Conservation (phyloP, 495 filamentous ascomycete genomes). For the Friedmanniomyces endolithicus region DNA sequence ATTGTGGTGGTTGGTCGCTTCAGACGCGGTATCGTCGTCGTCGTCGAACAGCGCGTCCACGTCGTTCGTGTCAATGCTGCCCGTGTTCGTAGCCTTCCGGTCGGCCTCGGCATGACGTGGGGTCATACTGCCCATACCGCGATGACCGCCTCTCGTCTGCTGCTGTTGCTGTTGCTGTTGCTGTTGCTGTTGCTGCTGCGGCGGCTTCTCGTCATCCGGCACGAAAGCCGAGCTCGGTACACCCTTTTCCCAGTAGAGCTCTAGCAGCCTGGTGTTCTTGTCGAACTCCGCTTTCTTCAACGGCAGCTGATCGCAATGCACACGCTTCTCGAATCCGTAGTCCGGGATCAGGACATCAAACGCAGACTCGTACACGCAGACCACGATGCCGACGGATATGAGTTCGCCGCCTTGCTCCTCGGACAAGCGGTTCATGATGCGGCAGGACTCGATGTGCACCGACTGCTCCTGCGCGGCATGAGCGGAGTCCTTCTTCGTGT, state of each 20-base stretch:
- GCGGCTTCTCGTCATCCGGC: conserved; percentile 90
- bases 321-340: conserved; percentile 97
- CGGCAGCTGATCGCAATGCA: conserved; percentile 95
- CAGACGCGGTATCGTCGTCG: conserved; percentile 78
- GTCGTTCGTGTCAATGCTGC: conserved; percentile 78
- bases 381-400: conserved; percentile 90
- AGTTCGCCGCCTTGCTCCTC: conserved; percentile 79
- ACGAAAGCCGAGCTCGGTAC: conserved; percentile 92
- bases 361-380: conserved; percentile 96
- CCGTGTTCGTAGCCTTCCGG: conserved; percentile 82
- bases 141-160: not conserved
- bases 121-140: conserved; percentile 27
- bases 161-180: conserved; percentile 31
- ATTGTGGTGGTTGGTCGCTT: conserved; percentile 62
- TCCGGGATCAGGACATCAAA: conserved; percentile 98
- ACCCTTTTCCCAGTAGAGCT: conserved; percentile 99
- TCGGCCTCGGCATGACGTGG: conserved; percentile 59
- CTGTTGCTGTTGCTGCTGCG: conserved; percentile 50
- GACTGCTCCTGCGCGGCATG: conserved; percentile 97
- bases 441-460: conserved; percentile 94
- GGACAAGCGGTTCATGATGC: conserved; percentile 79
- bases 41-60: conserved; percentile 89
- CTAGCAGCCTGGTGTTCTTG: conserved; percentile 83
- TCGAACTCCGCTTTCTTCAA: conserved; percentile 97
- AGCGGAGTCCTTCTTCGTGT: conserved; percentile 97